Percentiles rank a stretch among this genome's conserved stretches.
These are phyloP conservation scores for Colletotrichum tanaceti DNA, from an alignment of 2,329 filamentous ascomycete species.

Conservation along the genomic window DNA sequence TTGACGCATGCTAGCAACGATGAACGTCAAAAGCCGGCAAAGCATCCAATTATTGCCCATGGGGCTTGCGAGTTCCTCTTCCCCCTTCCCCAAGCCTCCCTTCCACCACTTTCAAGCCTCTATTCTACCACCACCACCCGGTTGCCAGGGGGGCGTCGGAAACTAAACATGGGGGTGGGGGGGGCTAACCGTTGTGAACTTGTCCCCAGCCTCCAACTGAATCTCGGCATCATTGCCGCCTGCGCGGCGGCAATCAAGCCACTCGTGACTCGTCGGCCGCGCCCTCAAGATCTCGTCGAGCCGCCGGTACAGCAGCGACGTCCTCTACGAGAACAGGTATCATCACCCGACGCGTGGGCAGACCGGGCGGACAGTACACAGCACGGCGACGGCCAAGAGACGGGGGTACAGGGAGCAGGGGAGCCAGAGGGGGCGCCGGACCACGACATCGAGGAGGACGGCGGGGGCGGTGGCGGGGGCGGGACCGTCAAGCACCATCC, in stretches of 20 bases:
- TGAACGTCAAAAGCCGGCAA: slow-evolving; percentile 35
- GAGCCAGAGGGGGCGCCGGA: slow-evolving; percentile 28
- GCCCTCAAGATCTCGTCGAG: slow-evolving; percentile 46
- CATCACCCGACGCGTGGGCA: slow-evolving; percentile 23
- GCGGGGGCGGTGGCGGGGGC: too few relatives aligned
- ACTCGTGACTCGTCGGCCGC: slow-evolving; percentile 48
- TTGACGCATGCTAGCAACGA: background rate
- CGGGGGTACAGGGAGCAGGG: slow-evolving; percentile 31
- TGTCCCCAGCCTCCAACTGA: slow-evolving; percentile 52
- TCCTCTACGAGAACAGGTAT: slow-evolving; percentile 36
- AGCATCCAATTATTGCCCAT: slow-evolving; percentile 48
- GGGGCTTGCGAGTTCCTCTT: slow-evolving; percentile 48
- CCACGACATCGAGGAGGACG: slow-evolving; percentile 28
- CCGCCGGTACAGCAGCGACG: slow-evolving; percentile 17
- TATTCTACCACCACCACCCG: too few relatives aligned
- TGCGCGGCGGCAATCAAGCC: slow-evolving; percentile 55
- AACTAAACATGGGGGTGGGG: slow-evolving; percentile 5
- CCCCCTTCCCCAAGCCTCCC: too few relatives aligned
- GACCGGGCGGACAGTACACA: slow-evolving; percentile 18
- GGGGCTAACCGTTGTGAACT: slow-evolving; percentile 5
- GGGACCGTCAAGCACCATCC: background rate
- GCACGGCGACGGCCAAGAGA: slow-evolving; percentile 15
- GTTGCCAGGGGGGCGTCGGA: background rate
- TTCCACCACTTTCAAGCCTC: too few relatives aligned
- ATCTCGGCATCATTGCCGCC: slow-evolving; percentile 54